Base-by-base conservation (phyloP, 2,329 filamentous ascomycete species). In the Neophaeococcomyces aloes region DNA sequence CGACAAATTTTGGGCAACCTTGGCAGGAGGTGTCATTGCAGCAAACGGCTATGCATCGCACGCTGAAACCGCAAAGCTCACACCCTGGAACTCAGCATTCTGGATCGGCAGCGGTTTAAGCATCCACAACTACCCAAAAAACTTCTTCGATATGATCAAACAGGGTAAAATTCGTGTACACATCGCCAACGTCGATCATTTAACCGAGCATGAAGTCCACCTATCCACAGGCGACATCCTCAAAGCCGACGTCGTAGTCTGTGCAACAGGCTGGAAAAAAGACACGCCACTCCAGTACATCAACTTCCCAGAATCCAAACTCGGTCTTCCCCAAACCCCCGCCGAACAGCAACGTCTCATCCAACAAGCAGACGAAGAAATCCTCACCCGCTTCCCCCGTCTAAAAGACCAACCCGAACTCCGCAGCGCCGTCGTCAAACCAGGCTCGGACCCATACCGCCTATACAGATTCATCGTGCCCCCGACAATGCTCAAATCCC, bases 101-200 rank as follows among this genome's bases (percentile, higher is more conserved):
- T 81, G 74, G 69, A 69, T 72, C 6, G 76, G 71, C 1, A 70
- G 67, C 8, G 68, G 67, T 0, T 63, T 81, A 23, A 73, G 72
- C 36, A 79, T 81, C 23, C 64, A 78, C 45, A 82, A 81, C 55
- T 81, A 76, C 52, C 66, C 68, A 0, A 68, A 64, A 2, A 65
- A 74, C 49, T 70, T 81, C 53, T 74, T 78, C 54, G 70, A 75
- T 4, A 60, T 77, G 10, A 66, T 83, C 8, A 65, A 64, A 34
- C 57, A 65, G 4, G 72, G 73, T 2, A 66, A 63, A n/a, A 70
- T 81, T 27, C 64, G 65, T 14, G 62, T 82, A 1, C 67, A 78
- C 38, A 57, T 78, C 6, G 69, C 69, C 25, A 74, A 80, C 36
- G 65, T 83, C 4, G 58, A 62, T 2, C 61, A 62, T 17, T 62